Percentiles rank a stretch among this genome's conserved stretches.
Conservation (phyloP, 352 stramenopile genomes). For the Phytophthora multivora region DNA sequence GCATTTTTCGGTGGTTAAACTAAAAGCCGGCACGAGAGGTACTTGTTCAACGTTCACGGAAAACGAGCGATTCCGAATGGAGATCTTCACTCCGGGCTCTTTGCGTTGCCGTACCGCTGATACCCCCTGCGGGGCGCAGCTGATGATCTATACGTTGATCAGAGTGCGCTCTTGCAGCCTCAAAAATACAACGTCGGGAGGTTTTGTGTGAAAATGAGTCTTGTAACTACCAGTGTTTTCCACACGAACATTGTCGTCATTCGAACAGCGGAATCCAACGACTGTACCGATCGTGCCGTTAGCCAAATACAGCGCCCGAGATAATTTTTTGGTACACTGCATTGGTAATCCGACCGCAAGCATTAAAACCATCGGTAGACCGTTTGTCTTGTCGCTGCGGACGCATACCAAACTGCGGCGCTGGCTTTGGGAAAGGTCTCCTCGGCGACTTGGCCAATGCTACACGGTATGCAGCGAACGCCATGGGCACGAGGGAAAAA, state of each 20-base stretch:
- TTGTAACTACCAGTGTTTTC: neutral
- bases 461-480: too few species aligned
- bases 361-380: neutral
- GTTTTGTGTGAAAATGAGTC: neutral
- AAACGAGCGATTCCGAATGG: neutral
- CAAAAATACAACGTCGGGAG: neutral
- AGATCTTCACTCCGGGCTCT: neutral
- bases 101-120: neutral
- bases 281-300: conserved; percentile 1
- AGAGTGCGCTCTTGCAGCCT: neutral
- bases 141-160: neutral
- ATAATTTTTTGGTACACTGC: conserved; percentile 10
- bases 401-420: neutral
- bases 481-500: too few species aligned
- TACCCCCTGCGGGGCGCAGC: neutral
- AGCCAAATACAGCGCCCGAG: conserved; percentile 1
- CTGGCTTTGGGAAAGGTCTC: neutral
- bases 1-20: conserved; percentile 1
- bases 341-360: neutral
- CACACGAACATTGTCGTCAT: neutral
- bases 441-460: too few species aligned
- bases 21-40: neutral
- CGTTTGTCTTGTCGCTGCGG: conserved; percentile 1
- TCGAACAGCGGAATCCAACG: neutral
- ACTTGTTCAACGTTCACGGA: neutral